Percentiles rank a stretch among this genome's conserved stretches.
phyloP scores from a whole-genome alignment of 2,329 filamentous ascomycete genomes.

The Ceratocystis destructans region DNA sequence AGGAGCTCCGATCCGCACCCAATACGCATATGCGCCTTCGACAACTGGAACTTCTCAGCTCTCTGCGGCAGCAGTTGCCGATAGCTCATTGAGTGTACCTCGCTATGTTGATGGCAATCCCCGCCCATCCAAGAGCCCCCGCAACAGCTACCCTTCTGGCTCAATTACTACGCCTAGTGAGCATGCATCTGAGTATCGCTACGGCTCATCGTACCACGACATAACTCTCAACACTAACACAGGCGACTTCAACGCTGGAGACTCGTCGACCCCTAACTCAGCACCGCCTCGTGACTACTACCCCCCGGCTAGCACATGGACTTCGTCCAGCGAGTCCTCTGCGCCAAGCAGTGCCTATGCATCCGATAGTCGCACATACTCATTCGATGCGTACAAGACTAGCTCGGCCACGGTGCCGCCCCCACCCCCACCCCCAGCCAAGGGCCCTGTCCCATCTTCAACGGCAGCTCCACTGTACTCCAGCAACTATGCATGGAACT shows the following conservation, averaged over 20 bases:
- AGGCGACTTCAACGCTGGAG: slow-evolving; percentile 21
- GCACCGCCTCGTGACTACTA: slow-evolving; percentile 38
- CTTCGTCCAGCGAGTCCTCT: slow-evolving; percentile 21
- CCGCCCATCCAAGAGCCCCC: slow-evolving; percentile 43
- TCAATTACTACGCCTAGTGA: slow-evolving; percentile 38
- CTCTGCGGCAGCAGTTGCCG: slow-evolving; percentile 31
- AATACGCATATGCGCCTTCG: slow-evolving; percentile 41
- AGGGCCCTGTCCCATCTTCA: slow-evolving; percentile 14
- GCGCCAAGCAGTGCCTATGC: slow-evolving; percentile 14
- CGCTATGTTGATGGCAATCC: slow-evolving; percentile 43
- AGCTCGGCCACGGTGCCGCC: slow-evolving; percentile 25
- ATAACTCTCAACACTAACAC: slow-evolving; percentile 24
- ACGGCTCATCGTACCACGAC: slow-evolving; percentile 34
- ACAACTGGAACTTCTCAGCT: slow-evolving; percentile 39
- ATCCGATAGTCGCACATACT: slow-evolving; percentile 30
- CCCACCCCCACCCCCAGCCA: slow-evolving; percentile 29
- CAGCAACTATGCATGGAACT: slow-evolving; percentile 46
- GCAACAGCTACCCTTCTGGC: slow-evolving; percentile 40
- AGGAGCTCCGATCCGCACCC: slow-evolving; percentile 36
- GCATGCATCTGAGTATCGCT: slow-evolving; percentile 41
- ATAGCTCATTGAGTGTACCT: slow-evolving; percentile 39
- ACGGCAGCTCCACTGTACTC: slow-evolving; percentile 26
- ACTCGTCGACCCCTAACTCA: slow-evolving; percentile 24
- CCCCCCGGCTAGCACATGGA: slow-evolving; percentile 38
- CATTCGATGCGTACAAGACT: slow-evolving; percentile 37